Evolutionary conservation across 768 basidiomycete species (phyloP).

Genomic region (Russula olivacea): DNA sequence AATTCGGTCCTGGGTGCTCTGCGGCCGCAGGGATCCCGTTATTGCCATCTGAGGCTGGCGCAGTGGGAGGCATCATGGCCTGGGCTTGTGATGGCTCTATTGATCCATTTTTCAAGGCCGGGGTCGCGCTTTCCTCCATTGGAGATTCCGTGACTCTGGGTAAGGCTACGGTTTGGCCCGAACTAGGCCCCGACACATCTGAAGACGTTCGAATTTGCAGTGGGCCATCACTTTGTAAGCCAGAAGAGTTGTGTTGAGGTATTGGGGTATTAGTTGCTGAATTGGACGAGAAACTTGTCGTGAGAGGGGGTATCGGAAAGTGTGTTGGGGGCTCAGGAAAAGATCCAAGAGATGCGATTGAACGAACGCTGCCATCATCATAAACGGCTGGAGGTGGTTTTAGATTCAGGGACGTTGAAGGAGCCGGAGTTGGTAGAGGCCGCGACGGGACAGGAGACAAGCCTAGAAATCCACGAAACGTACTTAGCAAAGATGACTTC

Average conservation of each 20-base stretch:
- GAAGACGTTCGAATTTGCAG: slow-evolving; percentile 13
- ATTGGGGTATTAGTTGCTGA: slow-evolving; percentile 10
- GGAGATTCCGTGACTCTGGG: slow-evolving; percentile 18
- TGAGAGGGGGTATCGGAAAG: slow-evolving; percentile 53
- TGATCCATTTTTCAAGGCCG: neutral
- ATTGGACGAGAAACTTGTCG: slow-evolving; percentile 19
- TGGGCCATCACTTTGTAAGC: neutral
- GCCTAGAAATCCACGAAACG: slow-evolving; percentile 3
- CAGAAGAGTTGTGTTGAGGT: neutral
- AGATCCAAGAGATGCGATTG: slow-evolving; percentile 60
- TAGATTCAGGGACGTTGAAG: neutral
- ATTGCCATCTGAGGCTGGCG: neutral
- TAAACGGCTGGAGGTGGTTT: slow-evolving; percentile 14
- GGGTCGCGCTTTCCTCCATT: slow-evolving; percentile 3
- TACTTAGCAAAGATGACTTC: neutral
- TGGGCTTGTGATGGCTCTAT: neutral
- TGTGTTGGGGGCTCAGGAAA: slow-evolving; percentile 72
- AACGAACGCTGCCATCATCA: slow-evolving; percentile 29
- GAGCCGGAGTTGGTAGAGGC: slow-evolving; percentile 1
- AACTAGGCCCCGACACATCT: slow-evolving; percentile 18
- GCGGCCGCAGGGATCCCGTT: neutral
- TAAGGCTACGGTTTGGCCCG: neutral
- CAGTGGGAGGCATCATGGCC: neutral
- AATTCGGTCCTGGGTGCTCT: neutral
- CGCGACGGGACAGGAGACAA: neutral